Evolutionary conservation across 164 flowering plant genomes (phyloP), one percentile per base, ranked within the genome.

Genomic region (Macadamia integrifolia): DNA sequence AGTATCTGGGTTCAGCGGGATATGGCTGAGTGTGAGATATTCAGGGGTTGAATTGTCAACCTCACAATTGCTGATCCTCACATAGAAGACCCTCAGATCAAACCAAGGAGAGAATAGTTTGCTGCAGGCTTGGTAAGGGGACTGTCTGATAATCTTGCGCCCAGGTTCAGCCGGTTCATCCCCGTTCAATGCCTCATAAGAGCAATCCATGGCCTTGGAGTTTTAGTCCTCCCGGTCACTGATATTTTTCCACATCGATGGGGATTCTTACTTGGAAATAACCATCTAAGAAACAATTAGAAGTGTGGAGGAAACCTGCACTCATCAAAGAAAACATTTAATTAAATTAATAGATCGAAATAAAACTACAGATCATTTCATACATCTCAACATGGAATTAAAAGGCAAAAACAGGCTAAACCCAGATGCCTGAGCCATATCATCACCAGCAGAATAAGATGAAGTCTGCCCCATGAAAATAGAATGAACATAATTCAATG

Each of bases 81-180:
- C 90, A 74, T 86, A 92, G 64, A 92, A 87, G 9, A 92, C 98
- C 76, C 93, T 83, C 72, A 88, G 68, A 74, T 90, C 90, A 58
- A 92, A 80, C 96, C 96, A 90, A n/a, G 86, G 66, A 6, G 80
- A 77, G 12, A 80, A 68, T 50, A 62, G 58, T 74, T 77, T 77
- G 42, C 61, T 55, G 57, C 61, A 64, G 4, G 80, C 78, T 67
- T 77, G 79, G 73, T 76, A 73, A 66, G 69, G 46, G 4, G 78
- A 67, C 64, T 64, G 71, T 72, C 76, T 73, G n/a, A 62, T 17
- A 12, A 68, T 53, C 49, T 65, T 69, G 69, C 71, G 78, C 32
- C 81, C 80, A 57, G 78, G 74, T 48, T 75, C 77, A 0, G 55
- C 72, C 3, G 52, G 58, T 60, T 72, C 90, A 68, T 81, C 70